Conservation (phyloP, 78 protist species). For the Acrasis kona region DNA sequence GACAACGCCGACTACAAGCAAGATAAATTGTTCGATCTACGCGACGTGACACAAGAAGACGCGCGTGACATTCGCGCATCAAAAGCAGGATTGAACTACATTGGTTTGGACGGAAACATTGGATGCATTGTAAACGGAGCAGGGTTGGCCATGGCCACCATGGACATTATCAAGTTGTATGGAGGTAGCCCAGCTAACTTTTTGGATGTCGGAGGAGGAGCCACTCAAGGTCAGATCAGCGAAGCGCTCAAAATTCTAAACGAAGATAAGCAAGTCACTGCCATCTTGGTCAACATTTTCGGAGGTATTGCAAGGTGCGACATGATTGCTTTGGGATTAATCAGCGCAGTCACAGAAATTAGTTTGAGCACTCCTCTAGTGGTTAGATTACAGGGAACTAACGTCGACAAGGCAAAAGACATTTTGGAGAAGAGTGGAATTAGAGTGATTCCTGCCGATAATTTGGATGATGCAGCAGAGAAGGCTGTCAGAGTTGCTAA, state of each 20-base stretch:
- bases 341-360: constrained; percentile 62
- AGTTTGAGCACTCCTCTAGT: constrained; percentile 50
- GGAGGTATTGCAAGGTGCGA: constrained; percentile 90
- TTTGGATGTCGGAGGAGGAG: constrained; percentile 96
- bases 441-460: neutral
- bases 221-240: constrained; percentile 64
- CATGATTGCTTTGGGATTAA: constrained; percentile 78
- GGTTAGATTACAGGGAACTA: constrained; percentile 76
- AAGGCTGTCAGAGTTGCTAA: neutral
- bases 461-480: neutral
- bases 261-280: constrained; percentile 50
- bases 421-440: neutral
- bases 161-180: constrained; percentile 86
- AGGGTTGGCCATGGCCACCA: constrained; percentile 99
- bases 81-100: constrained; percentile 81
- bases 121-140: constrained; percentile 99
- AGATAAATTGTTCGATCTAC: constrained; percentile 58
- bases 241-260: constrained; percentile 87
- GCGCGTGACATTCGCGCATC: constrained; percentile 86
- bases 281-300: constrained; percentile 85
- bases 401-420: neutral
- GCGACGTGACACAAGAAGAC: constrained; percentile 85
- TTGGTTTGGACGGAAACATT: constrained; percentile 93
- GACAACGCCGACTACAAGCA: constrained; percentile 95
- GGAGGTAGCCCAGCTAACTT: constrained; percentile 98